Conservation (phyloP, 1,284 basidiomycete genomes). For the Phylloboletellus chloephorus region DNA sequence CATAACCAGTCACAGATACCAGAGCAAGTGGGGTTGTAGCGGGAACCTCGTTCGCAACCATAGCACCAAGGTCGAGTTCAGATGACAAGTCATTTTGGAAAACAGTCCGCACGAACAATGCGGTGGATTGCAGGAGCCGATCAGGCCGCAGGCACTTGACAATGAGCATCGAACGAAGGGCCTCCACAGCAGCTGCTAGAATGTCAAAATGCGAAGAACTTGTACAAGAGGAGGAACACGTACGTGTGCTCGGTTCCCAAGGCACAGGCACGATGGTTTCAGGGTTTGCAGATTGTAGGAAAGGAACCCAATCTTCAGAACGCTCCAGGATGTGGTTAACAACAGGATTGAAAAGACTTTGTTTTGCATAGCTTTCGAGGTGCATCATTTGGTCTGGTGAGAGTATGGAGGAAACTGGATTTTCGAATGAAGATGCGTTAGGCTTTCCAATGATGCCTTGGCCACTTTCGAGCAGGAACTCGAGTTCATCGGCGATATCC, state of each 20-base stretch:
- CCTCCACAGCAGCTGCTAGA: slow-evolving; percentile 59
- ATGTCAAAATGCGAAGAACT: slow-evolving; percentile 13
- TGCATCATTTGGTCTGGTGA: slow-evolving; percentile 65
- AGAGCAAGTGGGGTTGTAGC: slow-evolving; percentile 83
- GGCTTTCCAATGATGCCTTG: slow-evolving; percentile 53
- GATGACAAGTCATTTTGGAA: slow-evolving; percentile 82
- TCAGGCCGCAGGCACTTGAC: slow-evolving; percentile 91
- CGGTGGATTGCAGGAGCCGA: slow-evolving; percentile 77
- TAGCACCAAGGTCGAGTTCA: slow-evolving; percentile 65
- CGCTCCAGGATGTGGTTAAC: slow-evolving; percentile 62
- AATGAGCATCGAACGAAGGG: slow-evolving; percentile 71
- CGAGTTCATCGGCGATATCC: slow-evolving; percentile 80
- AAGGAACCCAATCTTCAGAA: slow-evolving; percentile 70
- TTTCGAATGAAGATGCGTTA: slow-evolving; percentile 32
- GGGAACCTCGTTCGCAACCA: slow-evolving; percentile 77
- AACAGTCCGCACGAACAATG: slow-evolving; percentile 65
- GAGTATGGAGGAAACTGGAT: slow-evolving; percentile 45
- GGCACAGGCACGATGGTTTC: slow-evolving; percentile 71
- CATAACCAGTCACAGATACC: slow-evolving; percentile 92
- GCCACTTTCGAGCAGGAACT: slow-evolving; percentile 86
- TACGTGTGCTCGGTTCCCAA: slow-evolving; percentile 73
- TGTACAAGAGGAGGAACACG: slow-evolving; percentile 30
- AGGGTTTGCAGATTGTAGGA: slow-evolving; percentile 67
- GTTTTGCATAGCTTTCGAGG: slow-evolving; percentile 62
- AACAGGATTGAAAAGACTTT: slow-evolving; percentile 75